phyloP scores from a whole-genome alignment of 257 asterid genomes.

The Scutellaria baicalensis region DNA sequence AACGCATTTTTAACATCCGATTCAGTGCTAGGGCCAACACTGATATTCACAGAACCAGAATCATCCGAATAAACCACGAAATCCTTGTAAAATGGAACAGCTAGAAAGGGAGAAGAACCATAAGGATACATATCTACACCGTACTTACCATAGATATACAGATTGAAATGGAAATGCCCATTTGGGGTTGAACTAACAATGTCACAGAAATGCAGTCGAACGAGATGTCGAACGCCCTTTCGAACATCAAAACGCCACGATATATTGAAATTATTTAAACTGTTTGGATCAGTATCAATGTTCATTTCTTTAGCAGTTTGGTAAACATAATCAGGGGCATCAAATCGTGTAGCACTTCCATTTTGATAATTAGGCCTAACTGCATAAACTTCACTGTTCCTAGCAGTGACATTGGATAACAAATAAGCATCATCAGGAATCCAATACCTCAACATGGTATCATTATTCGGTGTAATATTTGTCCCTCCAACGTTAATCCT shows the following conservation, averaged over 20 bases:
- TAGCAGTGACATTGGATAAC: not conserved
- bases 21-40: slow-evolving; percentile 22
- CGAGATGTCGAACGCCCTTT: slow-evolving; percentile 15
- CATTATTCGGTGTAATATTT: slow-evolving; percentile 12
- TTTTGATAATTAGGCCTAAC: not conserved
- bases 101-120: rapidly evolving
- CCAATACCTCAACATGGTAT: slow-evolving; percentile 47
- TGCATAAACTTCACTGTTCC: rapidly evolving
- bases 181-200: slow-evolving; percentile 10
- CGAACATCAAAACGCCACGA: slow-evolving; percentile 46
- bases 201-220: slow-evolving; percentile 60
- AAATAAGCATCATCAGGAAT: slow-evolving; percentile 38
- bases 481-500: slow-evolving; percentile 60
- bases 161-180: not conserved
- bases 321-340: slow-evolving; percentile 52
- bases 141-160: slow-evolving; percentile 14
- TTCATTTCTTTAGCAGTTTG: slow-evolving; percentile 36
- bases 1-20: not conserved
- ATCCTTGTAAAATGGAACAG: slow-evolving; percentile 34
- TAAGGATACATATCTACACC: not conserved
- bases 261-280: not conserved
- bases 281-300: not conserved
- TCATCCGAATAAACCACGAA: slow-evolving; percentile 34
- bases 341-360: slow-evolving; percentile 6
- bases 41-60: slow-evolving; percentile 39